Conservation (phyloP, 75 land plant species). For the Pinus tabuliformis region DNA sequence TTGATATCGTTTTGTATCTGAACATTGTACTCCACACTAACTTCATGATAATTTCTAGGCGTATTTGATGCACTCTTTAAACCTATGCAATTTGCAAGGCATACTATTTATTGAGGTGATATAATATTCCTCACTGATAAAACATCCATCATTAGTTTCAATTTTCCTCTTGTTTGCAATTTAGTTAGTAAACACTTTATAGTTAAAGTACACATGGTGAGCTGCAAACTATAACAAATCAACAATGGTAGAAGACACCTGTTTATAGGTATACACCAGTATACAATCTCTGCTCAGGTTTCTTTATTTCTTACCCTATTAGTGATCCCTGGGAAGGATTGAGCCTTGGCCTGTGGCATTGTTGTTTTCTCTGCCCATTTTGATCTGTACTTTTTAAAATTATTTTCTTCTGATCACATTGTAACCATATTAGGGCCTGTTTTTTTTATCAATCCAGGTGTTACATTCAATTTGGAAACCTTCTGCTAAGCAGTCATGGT, state of each 20-base stretch:
- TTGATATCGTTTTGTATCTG: background rate
- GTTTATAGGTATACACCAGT: background rate
- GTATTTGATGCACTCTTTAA: background rate
- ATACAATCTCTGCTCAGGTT: background rate
- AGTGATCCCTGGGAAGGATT: background rate
- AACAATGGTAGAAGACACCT: no score
- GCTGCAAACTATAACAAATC: background rate
- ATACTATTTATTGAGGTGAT: background rate
- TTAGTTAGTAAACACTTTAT: background rate
- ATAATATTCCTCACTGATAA: no score
- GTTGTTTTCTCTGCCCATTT: background rate
- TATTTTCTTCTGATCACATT: no score
- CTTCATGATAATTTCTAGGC: background rate
- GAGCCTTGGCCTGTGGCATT: background rate
- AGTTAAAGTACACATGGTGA: background rate
- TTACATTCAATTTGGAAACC: no score
- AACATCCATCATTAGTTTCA: no score
- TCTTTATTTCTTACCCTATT: background rate
- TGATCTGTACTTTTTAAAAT: background rate
- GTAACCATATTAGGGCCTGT: no score
- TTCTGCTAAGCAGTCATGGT: no score
- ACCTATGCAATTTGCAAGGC: background rate
- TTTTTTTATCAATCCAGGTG: no score
- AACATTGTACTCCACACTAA: background rate
- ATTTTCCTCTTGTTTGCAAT: no score